Evolutionary conservation across 2,329 filamentous ascomycete species (phyloP), one percentile per base, ranked within the genome.

Genomic region (Intubia oerlemansii): DNA sequence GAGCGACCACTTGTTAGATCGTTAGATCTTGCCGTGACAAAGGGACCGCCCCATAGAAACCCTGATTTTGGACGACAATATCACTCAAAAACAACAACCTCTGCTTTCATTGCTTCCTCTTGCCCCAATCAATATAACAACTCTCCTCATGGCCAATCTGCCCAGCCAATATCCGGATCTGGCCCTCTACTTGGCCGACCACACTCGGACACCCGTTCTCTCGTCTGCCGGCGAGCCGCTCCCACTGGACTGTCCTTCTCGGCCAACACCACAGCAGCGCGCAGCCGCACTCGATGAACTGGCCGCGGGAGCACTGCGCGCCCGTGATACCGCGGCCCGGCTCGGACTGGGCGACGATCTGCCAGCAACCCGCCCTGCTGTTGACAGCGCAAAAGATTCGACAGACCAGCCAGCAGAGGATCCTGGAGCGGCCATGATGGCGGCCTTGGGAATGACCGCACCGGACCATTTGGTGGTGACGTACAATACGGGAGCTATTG

Each of bases 381-480:
- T n/a, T n/a, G n/a, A n/a, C n/a, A n/a, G n/a, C n/a, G n/a, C n/a
- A n/a, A n/a, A n/a, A n/a, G n/a, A n/a, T 41, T 57, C 61, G 25
- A 51, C 61, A n/a, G n/a, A n/a, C n/a, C n/a, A n/a, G n/a, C n/a
- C n/a, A n/a, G n/a, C n/a, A n/a, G n/a, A n/a, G n/a, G n/a, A n/a
- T n/a, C n/a, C n/a, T n/a, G n/a, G n/a, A 28, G 57, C 60, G 7
- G 46, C 49, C 19, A 56, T 63, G 29, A 51, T 68, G 9, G 20
- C 28, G 5, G 30, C 30, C 21, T 54, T 53, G 27, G 53, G 66
- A 24, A 66, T 66, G 37, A 40, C 37, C 12, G 6, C 60, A 7
- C 39, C 64, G 3, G 53, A 62, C 40, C 60, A 65, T 43, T 54
- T 71, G 36, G 60, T 70, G 45, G 56, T 70, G 42, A 65, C 70